Percentiles rank a stretch among this genome's conserved stretches.
Conservation (phyloP, 2,329 filamentous ascomycete species). For the Fusarium sp. region DNA sequence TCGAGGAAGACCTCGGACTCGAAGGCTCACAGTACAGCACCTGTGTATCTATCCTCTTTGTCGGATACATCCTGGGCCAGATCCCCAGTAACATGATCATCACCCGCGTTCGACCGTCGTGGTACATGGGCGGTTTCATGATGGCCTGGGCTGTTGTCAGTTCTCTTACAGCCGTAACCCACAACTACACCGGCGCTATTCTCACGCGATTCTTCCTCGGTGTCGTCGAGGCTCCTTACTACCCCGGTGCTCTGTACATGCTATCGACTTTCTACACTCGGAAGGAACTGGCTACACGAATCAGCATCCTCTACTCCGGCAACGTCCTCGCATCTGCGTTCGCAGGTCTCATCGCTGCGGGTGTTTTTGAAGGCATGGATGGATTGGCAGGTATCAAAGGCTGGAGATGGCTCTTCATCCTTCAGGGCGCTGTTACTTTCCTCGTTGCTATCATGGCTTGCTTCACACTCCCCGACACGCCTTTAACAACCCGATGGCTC, state of each 20-base stretch:
- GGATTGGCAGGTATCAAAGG: constrained; percentile 44
- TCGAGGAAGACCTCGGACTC: constrained; percentile 66
- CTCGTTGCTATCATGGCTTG: constrained; percentile 50
- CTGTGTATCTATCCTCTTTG: constrained; percentile 54
- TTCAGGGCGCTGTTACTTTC: constrained; percentile 48
- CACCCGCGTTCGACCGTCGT: constrained; percentile 57
- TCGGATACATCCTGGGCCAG: constrained; percentile 53
- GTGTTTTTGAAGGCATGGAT: constrained; percentile 54
- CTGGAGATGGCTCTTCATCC: constrained; percentile 53
- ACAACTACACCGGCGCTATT: constrained; percentile 58
- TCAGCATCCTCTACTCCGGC: constrained; percentile 60
- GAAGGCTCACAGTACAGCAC: constrained; percentile 54
- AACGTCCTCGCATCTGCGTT: constrained; percentile 55
- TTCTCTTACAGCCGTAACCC: constrained; percentile 56
- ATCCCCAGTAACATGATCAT: constrained; percentile 59
- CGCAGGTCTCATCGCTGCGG: constrained; percentile 59
- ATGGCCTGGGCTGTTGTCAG: constrained; percentile 57
- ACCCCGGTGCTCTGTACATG: constrained; percentile 54
- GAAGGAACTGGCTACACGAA: constrained; percentile 59
- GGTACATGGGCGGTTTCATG: constrained; percentile 58
- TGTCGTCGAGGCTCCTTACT: constrained; percentile 58
- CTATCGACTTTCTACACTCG: constrained; percentile 68
- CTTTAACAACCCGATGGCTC: constrained; percentile 56
- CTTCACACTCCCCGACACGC: constrained; percentile 55
- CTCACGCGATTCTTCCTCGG: constrained; percentile 58